These are phyloP conservation scores for Aspergillus saccharolyticus DNA, from an alignment of 495 filamentous ascomycete genomes.

Conservation along the genomic window DNA sequence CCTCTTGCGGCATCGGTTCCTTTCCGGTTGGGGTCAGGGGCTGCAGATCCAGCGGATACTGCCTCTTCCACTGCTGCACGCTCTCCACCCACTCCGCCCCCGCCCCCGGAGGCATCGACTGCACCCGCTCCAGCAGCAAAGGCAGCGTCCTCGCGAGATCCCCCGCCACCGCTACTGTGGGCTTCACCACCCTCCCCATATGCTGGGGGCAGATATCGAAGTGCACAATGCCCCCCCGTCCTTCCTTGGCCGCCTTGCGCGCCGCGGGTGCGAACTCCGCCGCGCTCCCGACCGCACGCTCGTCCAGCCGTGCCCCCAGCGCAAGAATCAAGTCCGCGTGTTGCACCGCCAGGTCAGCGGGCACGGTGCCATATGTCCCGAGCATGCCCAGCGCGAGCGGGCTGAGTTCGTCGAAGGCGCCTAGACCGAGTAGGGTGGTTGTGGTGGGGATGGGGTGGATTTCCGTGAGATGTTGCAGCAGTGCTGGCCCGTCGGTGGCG, in stretches of 20 bases:
- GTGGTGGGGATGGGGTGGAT: conserved; percentile 56
- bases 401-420: conserved; percentile 55
- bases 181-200: conserved; percentile 62
- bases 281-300: conserved; percentile 53
- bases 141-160: conserved; percentile 63
- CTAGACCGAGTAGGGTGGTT: conserved; percentile 62
- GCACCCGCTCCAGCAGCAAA: conserved; percentile 64
- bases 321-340: conserved; percentile 60
- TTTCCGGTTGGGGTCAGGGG: conserved; percentile 44
- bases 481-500: conserved; percentile 45
- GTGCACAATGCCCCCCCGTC: conserved; percentile 45
- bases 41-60: conserved; percentile 72
- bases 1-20: conserved; percentile 82
- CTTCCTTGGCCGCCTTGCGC: conserved; percentile 30
- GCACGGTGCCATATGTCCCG: conserved; percentile 62
- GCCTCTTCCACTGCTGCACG: conserved; percentile 84
- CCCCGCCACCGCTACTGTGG: conserved; percentile 57
- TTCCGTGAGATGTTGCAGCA: conserved; percentile 53
- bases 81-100: conserved; percentile 81
- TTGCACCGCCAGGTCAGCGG: conserved; percentile 62
- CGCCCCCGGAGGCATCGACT: no score
- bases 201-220: conserved; percentile 64
- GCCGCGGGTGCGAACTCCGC: conserved; percentile 55
- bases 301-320: conserved; percentile 60
- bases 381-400: conserved; percentile 59